These are phyloP conservation scores for Xylaria sp. DNA, from an alignment of 2,329 filamentous ascomycete genomes.

Conservation along the genomic window DNA sequence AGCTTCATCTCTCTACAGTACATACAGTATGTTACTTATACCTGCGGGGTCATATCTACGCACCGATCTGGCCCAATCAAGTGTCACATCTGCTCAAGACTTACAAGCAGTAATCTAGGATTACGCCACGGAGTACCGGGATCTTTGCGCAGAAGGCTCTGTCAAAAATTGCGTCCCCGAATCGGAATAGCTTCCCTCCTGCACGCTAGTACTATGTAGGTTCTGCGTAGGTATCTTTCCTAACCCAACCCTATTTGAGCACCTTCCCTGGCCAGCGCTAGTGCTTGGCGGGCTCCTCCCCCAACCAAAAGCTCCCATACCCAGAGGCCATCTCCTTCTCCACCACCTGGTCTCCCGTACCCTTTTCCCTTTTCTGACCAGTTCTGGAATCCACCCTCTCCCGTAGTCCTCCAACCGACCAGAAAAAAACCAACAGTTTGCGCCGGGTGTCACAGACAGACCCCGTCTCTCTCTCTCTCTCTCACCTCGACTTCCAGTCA, in stretches of 20 bases:
- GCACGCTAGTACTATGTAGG: slow-evolving; percentile 7
- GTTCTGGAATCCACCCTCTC: slow-evolving; percentile 33
- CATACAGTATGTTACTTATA: slow-evolving; percentile 11
- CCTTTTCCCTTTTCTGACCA: slow-evolving; percentile 44
- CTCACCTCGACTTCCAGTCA: slow-evolving; percentile 33
- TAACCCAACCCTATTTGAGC: slow-evolving; percentile 31
- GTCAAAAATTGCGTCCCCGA: slow-evolving; percentile 29
- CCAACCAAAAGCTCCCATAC: slow-evolving; percentile 28
- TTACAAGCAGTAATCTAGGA: neutral
- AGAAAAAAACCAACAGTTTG: slow-evolving; percentile 41
- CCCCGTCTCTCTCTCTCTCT: slow-evolving; percentile 37
- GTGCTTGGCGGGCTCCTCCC: slow-evolving; percentile 23
- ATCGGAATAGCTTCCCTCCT: slow-evolving; percentile 12
- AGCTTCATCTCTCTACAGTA: slow-evolving; percentile 20
- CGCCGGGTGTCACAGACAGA: slow-evolving; percentile 42
- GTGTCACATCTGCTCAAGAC: neutral
- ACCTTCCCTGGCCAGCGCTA: slow-evolving; percentile 2
- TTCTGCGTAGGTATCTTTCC: neutral
- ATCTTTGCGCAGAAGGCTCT: neutral
- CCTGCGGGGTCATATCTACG: slow-evolving; percentile 19
- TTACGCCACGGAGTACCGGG: neutral
- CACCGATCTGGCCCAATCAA: slow-evolving; percentile 25
- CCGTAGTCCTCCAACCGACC: slow-evolving; percentile 6
- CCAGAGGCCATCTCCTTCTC: slow-evolving; percentile 32
- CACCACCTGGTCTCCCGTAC: slow-evolving; percentile 34